phyloP scores from a whole-genome alignment of 1,284 basidiomycete species.

The Phellinidium pouzarii region DNA sequence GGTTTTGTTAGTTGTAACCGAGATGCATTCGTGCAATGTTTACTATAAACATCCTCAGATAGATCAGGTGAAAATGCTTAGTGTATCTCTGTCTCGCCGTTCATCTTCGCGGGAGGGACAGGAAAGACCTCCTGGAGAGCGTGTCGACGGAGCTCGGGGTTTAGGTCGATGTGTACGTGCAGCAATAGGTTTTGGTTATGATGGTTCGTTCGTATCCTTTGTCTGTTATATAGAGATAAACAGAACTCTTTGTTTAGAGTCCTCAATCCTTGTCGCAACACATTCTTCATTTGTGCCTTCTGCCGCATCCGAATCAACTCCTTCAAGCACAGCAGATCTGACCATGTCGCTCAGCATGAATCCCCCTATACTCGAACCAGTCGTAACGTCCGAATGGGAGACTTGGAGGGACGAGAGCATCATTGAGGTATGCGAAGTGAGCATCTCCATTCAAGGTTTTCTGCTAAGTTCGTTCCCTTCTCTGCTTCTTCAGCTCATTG shows the following conservation, averaged over 20 bases:
- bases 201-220: conserved; percentile 36
- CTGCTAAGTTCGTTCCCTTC: conserved; percentile 32
- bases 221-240: conserved; percentile 2
- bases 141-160: conserved; percentile 36
- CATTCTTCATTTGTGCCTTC: conserved; percentile 44
- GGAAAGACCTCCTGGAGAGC: conserved; percentile 20
- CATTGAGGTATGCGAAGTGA: conserved; percentile 58
- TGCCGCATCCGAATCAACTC: conserved; percentile 21
- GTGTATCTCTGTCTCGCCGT: conserved; percentile 12
- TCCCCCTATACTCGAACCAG: conserved; percentile 26
- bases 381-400: conserved; percentile 45
- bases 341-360: conserved; percentile 32
- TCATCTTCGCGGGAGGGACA: conserved; percentile 3
- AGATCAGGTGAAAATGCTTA: conserved; percentile 22
- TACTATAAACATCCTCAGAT: conserved; percentile 23
- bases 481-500: conserved; percentile 15
- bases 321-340: conserved; percentile 40
- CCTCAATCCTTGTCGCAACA: conserved; percentile 57
- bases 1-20: conserved; percentile 29
- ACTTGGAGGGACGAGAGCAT: conserved; percentile 53
- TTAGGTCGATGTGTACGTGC: conserved; percentile 49
- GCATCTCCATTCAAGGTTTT: conserved; percentile 40
- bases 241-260: conserved; percentile 35
- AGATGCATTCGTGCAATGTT: conserved; percentile 26
- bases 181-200: conserved; percentile 56